Base-by-base conservation (phyloP, 441 rosid genomes). In the Gossypium armourianum region DNA sequence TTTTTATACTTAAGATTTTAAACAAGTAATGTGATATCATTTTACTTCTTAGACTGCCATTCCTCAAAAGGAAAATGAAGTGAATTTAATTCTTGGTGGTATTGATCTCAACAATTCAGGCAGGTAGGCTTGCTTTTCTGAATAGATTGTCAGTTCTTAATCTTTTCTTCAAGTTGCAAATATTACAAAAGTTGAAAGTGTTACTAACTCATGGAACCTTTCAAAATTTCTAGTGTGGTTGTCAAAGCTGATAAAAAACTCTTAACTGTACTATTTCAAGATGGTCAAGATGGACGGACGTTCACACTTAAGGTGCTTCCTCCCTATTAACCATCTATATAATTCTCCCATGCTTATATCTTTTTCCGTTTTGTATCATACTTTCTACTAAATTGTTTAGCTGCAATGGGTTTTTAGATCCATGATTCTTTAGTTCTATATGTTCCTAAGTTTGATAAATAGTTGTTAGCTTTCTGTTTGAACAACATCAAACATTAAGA, bases 81-180 rank as follows among this genome's bases (percentile, higher is more conserved):
- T 87, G 67, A 92, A 95, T 85, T 84, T 90, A 81, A 95, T 91
- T 62, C 97, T 95, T 64, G 99, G 99, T 65, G 99, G 99, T 73
- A 92, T 95, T 84, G 98, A 95, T 82, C 98, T 95, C 87, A 92
- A 95, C 98, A 95, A 85, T 87, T 95, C 98, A 92, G 99, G 99
- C 97, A 95, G 98, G 99, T 95, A 81, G 87, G 98, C 91, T 83
- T 83, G 77, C 82, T 77, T 78, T 81, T 78, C 75, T 69, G 28
- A 57, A 72, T 72, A 70, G 24, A 70, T 63, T 77, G 73, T 50
- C 70, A 74, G 58, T 64, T 66, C 29, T 16, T 40, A 52, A 9
- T 55, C 57, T 66, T 62, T 76, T 69, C 70, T 55, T 72, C 21
- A 62, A 6, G 68, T 56, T 53, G 29, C 61, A 10, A 49, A 40